Percentiles rank a stretch among this genome's conserved stretches.
Evolutionary conservation across 1,139 yeast genomes (phyloP).

Genomic region (Kluyveromyces marxianus): DNA sequence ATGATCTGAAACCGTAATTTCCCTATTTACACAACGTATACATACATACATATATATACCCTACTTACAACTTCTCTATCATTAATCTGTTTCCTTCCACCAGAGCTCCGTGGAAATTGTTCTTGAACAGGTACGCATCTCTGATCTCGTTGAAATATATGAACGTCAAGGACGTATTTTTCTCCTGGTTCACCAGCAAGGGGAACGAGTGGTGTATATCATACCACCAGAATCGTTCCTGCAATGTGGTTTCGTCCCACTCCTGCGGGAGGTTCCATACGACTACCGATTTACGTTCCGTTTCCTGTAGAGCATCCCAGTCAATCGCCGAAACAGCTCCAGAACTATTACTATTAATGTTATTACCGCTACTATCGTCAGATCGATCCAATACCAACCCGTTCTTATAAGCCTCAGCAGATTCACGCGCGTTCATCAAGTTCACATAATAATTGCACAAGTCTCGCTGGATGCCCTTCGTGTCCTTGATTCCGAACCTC

Average conservation of each 20-base stretch:
- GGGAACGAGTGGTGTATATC: slow-evolving; percentile 23
- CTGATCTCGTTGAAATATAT: slow-evolving; percentile 19
- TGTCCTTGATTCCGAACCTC: slow-evolving; percentile 11
- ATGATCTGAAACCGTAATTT: background rate
- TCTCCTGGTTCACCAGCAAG: slow-evolving; percentile 18
- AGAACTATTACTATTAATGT: slow-evolving; percentile 2
- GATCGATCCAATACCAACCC: too few species aligned
- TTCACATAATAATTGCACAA: slow-evolving; percentile 14
- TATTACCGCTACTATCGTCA: background rate
- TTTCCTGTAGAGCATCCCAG: slow-evolving; percentile 9
- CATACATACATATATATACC: background rate
- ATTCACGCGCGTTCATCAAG: slow-evolving; percentile 20
- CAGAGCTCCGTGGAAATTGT: slow-evolving; percentile 25
- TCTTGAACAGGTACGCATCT: slow-evolving; percentile 22
- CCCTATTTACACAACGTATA: background rate
- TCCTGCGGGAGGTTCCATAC: slow-evolving; percentile 27
- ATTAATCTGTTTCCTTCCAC: slow-evolving; percentile 16
- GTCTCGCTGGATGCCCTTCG: slow-evolving; percentile 1
- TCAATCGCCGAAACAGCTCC: background rate
- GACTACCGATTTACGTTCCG: slow-evolving; percentile 21
- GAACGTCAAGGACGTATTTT: slow-evolving; percentile 18
- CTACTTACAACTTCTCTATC: slow-evolving; percentile 15
- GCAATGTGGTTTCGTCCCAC: slow-evolving; percentile 12
- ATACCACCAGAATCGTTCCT: slow-evolving; percentile 25
- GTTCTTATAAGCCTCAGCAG: slow-evolving; percentile 13